Evolutionary conservation across 2,329 filamentous ascomycete species (phyloP).

Genomic region (Colletotrichum neosansevieriae): DNA sequence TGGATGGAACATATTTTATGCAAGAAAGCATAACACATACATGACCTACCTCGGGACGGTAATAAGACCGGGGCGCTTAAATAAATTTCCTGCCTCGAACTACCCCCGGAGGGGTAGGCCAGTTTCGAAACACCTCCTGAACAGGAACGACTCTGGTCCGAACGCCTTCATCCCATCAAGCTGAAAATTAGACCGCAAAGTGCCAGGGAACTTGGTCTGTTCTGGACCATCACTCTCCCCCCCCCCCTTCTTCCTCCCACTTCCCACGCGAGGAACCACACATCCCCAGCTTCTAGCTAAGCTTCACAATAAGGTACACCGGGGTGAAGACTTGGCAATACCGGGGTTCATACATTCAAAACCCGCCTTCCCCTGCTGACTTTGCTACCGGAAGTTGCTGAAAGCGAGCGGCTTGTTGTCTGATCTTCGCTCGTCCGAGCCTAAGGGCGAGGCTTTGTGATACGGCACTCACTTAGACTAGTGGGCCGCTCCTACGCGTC

Average conservation of each 20-base stretch:
- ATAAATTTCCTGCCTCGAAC: slow-evolving; percentile 25
- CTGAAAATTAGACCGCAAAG: background rate
- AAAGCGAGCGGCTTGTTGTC: slow-evolving; percentile 32
- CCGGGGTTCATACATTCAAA: slow-evolving; percentile 18
- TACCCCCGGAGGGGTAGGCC: slow-evolving; percentile 21
- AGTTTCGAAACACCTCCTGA: slow-evolving; percentile 39
- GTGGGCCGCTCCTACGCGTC: slow-evolving; percentile 34
- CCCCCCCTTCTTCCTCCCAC: background rate
- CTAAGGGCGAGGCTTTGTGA: slow-evolving; percentile 18
- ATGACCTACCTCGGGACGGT: too few relatives aligned
- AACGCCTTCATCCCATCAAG: slow-evolving; percentile 34
- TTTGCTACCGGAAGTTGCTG: slow-evolving; percentile 39
- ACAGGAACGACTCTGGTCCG: slow-evolving; percentile 32
- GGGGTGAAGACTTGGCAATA: slow-evolving; percentile 37
- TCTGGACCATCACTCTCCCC: slow-evolving; percentile 8
- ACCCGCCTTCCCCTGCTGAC: slow-evolving; percentile 24
- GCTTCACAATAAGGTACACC: slow-evolving; percentile 38
- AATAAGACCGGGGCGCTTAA: slow-evolving; percentile 23
- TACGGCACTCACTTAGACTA: slow-evolving; percentile 29
- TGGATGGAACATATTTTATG: background rate
- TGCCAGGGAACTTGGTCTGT: slow-evolving; percentile 18
- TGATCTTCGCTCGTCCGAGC: slow-evolving; percentile 35
- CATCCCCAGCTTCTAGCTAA: slow-evolving; percentile 19
- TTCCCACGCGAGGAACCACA: slow-evolving; percentile 10
- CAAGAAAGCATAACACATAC: background rate